Evolutionary conservation across 106 monocot species (phyloP), one percentile per base, ranked within the genome.

Genomic region (Dendrobium chrysotoxum): DNA sequence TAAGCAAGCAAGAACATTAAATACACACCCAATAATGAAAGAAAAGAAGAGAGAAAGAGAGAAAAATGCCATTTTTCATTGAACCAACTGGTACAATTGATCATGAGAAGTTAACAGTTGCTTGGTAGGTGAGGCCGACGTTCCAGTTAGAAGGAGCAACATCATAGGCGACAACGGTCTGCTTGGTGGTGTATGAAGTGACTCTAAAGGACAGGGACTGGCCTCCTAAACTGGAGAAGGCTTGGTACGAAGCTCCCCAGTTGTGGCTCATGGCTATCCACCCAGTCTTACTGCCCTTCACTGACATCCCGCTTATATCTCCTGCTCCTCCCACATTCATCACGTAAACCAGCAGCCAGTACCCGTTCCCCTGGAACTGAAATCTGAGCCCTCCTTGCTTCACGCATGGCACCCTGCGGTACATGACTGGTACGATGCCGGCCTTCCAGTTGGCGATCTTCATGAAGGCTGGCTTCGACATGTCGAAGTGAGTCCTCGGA

Each of bases 391-490:
- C 96, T 1, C 90, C 96, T 5, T 55, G 80, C 87, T 84, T 90
- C 76, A 44, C 11, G 77, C 96, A 97, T 2, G 93, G 85, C 65
- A 96, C 93, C 80, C 93, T 85, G 53, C 91, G 85, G 77, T 87
- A 91, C 89, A 85, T 88, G 16, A 93, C 82, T 0, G 93, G 96
- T 23, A 96, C 82, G 45, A 96, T 96, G 31, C 96, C 96, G 55
- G 92, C 93, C 18, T 87, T 80, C 85, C 90, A 87, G 10, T 81
- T 73, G 9, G 88, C 93, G 5, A 96, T 88, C 76, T 85, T 79
- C 88, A 90, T 85, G 85, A 93, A 96, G 0, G 88, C 86, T 0
- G 96, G 96, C 84, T 90, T 93, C n/a, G 96, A 28, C 92, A 93
- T 80, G 82, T 96, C 96, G 83, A 96, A 96, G 54, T 96, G 96